phyloP scores from a whole-genome alignment of 345 rosid genomes.

The Ricinus communis region DNA sequence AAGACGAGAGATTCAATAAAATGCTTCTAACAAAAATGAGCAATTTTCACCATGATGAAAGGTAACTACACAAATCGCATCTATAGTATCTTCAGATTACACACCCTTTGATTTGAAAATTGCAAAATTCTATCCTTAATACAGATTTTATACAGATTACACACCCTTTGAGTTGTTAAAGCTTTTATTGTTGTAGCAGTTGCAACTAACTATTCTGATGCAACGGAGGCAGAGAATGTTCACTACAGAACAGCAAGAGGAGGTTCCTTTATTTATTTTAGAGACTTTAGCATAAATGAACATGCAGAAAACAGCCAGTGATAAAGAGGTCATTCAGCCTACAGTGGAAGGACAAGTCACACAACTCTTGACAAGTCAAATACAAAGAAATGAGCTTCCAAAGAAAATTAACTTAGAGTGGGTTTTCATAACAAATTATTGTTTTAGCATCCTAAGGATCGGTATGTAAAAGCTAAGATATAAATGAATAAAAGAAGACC shows the following conservation, averaged over 20 bases:
- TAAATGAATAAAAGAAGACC: neutral
- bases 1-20: neutral
- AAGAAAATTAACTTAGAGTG: neutral
- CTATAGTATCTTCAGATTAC: neutral
- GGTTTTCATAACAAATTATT: neutral
- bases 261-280: neutral
- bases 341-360: neutral
- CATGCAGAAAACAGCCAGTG: neutral
- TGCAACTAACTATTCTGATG: neutral
- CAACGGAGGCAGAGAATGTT: neutral
- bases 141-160: neutral
- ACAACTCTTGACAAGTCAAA: neutral
- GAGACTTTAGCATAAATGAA: neutral
- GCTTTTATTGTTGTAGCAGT: neutral
- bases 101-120: neutral
- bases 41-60: neutral
- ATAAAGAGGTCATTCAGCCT: neutral
- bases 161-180: neutral
- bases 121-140: neutral
- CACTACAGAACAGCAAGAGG: neutral
- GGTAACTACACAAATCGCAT: neutral
- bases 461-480: neutral
- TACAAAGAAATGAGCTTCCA: neutral
- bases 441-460: neutral
- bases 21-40: neutral